phyloP scores from a whole-genome alignment of 495 filamentous ascomycete genomes.

The Hypoxylon perforatum region DNA sequence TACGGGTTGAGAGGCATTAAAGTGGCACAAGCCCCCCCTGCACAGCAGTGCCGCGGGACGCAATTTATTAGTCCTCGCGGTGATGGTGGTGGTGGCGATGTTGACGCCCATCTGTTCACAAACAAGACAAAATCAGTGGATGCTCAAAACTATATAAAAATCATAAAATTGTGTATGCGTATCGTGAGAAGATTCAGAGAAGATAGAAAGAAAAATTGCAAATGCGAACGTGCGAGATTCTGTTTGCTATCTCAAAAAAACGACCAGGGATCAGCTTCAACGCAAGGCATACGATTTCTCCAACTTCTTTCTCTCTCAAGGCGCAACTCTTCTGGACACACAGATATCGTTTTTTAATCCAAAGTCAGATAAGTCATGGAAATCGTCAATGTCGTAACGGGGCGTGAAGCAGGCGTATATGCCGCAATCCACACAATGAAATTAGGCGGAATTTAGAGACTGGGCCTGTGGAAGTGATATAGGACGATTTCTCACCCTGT shows the following conservation, averaged over 20 bases:
- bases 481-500: slow-evolving; percentile 19
- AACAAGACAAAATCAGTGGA: slow-evolving; percentile 43
- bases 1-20: neutral
- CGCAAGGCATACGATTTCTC: slow-evolving; percentile 13
- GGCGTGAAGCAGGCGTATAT: slow-evolving; percentile 27
- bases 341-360: slow-evolving; percentile 23
- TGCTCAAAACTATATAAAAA: slow-evolving; percentile 29
- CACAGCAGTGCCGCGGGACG: neutral
- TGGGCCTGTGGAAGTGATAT: slow-evolving; percentile 16
- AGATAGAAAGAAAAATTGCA: slow-evolving; percentile 15
- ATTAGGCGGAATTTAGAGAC: slow-evolving; percentile 4
- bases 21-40: slow-evolving; percentile 13
- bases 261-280: slow-evolving; percentile 27
- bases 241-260: slow-evolving; percentile 40
- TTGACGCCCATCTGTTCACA: slow-evolving; percentile 52
- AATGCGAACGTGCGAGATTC: slow-evolving; percentile 29
- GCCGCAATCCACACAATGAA: slow-evolving; percentile 9
- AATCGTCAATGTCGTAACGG: slow-evolving; percentile 35
- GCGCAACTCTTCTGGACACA: slow-evolving; percentile 21
- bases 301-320: slow-evolving; percentile 8
- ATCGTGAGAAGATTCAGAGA: slow-evolving; percentile 34
- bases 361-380: slow-evolving; percentile 27
- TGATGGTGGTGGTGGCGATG: slow-evolving; percentile 44
- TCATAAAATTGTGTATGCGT: slow-evolving; percentile 36
- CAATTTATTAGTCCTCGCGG: slow-evolving; percentile 29